phyloP scores from a whole-genome alignment of 2,329 filamentous ascomycete species.

The Aureobasidium uvarum region DNA sequence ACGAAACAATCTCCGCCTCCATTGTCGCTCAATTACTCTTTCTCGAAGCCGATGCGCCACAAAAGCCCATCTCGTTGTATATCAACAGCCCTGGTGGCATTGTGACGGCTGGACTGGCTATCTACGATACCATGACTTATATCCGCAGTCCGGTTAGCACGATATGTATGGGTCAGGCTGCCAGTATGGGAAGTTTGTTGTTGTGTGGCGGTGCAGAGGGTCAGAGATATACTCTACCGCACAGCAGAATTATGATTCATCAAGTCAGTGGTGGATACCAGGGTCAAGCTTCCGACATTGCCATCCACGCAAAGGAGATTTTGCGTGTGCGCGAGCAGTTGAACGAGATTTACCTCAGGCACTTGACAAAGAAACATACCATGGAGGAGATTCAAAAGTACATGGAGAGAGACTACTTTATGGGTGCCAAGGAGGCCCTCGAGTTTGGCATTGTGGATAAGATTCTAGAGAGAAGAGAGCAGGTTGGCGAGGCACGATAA shows the following conservation, averaged over 20 bases:
- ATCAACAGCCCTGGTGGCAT: constrained; percentile 96
- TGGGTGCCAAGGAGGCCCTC: constrained; percentile 83
- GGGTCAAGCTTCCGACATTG: constrained; percentile 73
- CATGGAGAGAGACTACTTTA: constrained; percentile 96
- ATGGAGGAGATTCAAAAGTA: constrained; percentile 84
- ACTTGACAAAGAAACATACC: constrained; percentile 72
- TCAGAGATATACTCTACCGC: constrained; percentile 85
- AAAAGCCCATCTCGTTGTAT: constrained; percentile 95
- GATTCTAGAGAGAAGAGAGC: constrained; percentile 66
- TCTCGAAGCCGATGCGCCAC: constrained; percentile 93
- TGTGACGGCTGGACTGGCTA: constrained; percentile 79
- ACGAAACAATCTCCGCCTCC: constrained; percentile 86
- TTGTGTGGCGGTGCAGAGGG: constrained; percentile 82
- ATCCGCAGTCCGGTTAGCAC: constrained; percentile 91
- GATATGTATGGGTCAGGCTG: constrained; percentile 90
- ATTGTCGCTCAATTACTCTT: constrained; percentile 95
- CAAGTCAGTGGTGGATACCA: constrained; percentile 78
- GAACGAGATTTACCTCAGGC: constrained; percentile 84
- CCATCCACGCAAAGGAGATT: constrained; percentile 97
- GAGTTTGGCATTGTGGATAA: constrained; percentile 91
- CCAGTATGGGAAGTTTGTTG: constrained; percentile 89
- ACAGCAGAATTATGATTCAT: constrained; percentile 95
- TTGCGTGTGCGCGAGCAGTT: constrained; percentile 78
- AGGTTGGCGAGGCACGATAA: constrained; percentile 3
- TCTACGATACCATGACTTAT: constrained; percentile 99